phyloP scores from a whole-genome alignment of 352 stramenopile species.

The Phytopythium oedochilum region DNA sequence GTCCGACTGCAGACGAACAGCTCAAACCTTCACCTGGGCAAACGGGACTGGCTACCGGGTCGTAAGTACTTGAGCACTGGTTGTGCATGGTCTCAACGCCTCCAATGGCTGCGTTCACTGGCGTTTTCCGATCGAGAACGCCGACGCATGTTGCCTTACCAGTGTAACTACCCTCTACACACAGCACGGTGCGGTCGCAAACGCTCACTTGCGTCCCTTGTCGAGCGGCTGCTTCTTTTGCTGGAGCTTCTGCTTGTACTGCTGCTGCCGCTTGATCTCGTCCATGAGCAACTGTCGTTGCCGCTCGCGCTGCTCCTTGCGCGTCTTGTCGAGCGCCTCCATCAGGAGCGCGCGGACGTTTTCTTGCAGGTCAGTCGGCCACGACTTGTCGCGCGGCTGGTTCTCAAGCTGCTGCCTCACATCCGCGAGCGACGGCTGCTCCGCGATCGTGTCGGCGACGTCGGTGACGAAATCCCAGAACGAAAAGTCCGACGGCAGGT shows the following conservation, averaged over 20 bases:
- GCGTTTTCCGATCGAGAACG: no score
- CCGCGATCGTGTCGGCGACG: constrained; percentile 20
- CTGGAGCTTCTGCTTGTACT: constrained; percentile 21
- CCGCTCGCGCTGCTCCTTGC: constrained; percentile 16
- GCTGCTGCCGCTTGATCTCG: constrained; percentile 28
- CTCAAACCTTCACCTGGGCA: no score
- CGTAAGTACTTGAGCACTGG: background rate
- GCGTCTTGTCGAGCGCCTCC: constrained; percentile 24
- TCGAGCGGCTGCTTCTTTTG: constrained; percentile 1
- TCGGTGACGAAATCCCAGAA: constrained; percentile 48
- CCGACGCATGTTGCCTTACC: no score
- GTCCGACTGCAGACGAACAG: no score
- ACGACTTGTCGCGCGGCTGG: constrained; percentile 41
- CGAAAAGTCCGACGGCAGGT: constrained; percentile 34
- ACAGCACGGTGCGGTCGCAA: no score
- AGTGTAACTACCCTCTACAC: no score
- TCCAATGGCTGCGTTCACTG: no score
- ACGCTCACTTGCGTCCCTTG: background rate
- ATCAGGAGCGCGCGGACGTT: constrained; percentile 32
- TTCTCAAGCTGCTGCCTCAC: constrained; percentile 46
- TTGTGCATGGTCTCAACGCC: no score
- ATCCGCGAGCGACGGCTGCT: constrained; percentile 32
- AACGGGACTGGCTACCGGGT: no score
- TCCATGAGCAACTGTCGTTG: constrained; percentile 18
- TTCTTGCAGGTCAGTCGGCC: constrained; percentile 47